Base-by-base conservation (phyloP, 768 basidiomycete genomes). In the Hortiboletus flavorubellus region DNA sequence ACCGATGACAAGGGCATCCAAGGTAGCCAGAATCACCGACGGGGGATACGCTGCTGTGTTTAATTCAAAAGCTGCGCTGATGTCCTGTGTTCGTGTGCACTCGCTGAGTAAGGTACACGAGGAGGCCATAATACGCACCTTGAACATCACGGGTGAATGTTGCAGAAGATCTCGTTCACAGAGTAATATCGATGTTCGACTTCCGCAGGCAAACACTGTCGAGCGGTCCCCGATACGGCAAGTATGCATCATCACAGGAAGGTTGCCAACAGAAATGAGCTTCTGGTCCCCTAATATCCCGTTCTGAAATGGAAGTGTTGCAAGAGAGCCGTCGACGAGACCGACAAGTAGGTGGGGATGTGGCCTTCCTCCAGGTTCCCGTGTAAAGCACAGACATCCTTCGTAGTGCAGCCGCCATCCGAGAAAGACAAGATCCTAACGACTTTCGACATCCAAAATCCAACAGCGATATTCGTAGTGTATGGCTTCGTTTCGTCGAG, bases 371-470 rank as follows among this genome's bases (percentile, higher is more conserved):
- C 68, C 68, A 12, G 56, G 30, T 64, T 76, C 60, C 48, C 61
- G 43, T 35, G 80, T 80, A 66, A 94, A 92, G 61, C 84, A 43
- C 71, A 66, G 33, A 70, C 53, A 16, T 64, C 64, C 37, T 53
- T 62, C 46, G 72, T 55, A 16, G 35, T 53, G 33, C 3, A 12
- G 11, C 11, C 21, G 21, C 21, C 21, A 11, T 45, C 56, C n/a
- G 67, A 63, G 38, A 79, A 59, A 5, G 67, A 64, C 50, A 89
- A 73, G 34, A 93, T 70, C 61, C 84, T 78, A 39, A 93, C 77
- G 8, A 69, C 62, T 60, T 86, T 87, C 4, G 80, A 79, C 21
- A 78, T 79, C 92, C 93, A 96, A 61, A 89, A 89, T 0, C 85
- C 82, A n/a, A 88, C 83, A 0, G 79, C 81, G 29, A 88, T 69